Evolutionary conservation across 441 rosid genomes (phyloP), one percentile per base, ranked within the genome.

Genomic region (Capsella rubella): DNA sequence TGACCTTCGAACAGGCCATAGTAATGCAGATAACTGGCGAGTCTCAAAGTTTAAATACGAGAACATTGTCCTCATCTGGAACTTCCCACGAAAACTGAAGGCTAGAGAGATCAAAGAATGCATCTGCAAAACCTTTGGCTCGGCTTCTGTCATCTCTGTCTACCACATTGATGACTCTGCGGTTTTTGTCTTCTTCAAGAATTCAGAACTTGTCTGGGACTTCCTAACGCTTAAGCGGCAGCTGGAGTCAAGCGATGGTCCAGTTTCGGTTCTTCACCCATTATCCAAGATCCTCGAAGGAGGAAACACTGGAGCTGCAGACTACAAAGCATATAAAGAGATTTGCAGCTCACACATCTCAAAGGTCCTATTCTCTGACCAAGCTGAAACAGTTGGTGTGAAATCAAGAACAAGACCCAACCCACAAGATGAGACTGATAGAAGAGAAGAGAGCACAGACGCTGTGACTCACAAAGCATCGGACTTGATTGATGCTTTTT

Each of bases 231-330:
- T 90, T 82, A 95, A 89, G 80, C 86, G 85, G 64, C 78, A 85
- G 72, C 78, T 92, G 56, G 94, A 92, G 71, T 79, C 80, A 59
- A 80, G 59, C 35, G 75, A 86, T 2, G 89, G 89, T 64, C 81
- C 86, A 1, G 80, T 90, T 56, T 72, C 88, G 0, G 83, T 85
- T 67, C 58, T 92, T 80, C 93, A 92, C 77, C 97, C 98, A 70
- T 85, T 95, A 39, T 87, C 94, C 62, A 86, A 85, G 73, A 78
- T 95, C 53, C 72, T 92, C 47, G 87, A 86, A 81, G 97, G 92
- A 18, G 95, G 97, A 76, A 90, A 79, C 52, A 88, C 93, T 0
- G 53, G 73, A 58, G 97, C 97, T 8, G 96, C 90, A 58, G 81
- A 73, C 65, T 89, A 92, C 49, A 96, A 90, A 80, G 79, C 90